Percentiles rank a stretch among this genome's conserved stretches.
Evolutionary conservation across 768 basidiomycete species (phyloP).

Genomic region (Mycena haematopus): DNA sequence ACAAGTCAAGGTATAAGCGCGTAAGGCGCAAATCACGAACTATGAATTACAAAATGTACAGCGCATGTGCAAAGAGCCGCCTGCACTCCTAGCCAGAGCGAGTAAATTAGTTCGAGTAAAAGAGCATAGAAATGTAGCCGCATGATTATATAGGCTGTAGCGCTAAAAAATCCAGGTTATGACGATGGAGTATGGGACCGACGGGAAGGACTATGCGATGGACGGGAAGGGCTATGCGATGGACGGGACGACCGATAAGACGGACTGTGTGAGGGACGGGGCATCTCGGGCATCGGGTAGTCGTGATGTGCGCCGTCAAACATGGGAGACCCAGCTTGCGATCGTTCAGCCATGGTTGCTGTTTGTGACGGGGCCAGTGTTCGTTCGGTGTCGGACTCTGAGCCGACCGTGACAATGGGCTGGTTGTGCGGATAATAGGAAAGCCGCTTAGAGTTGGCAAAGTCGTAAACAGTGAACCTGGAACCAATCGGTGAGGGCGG

Average conservation of each 20-base stretch:
- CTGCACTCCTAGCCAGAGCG: slow-evolving; percentile 18
- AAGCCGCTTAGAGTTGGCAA: slow-evolving; percentile 68
- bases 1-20: background rate
- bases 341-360: slow-evolving; percentile 55
- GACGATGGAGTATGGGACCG: slow-evolving; percentile 15
- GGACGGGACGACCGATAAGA: slow-evolving; percentile 10
- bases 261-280: slow-evolving; percentile 22
- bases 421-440: slow-evolving; percentile 92
- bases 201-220: slow-evolving; percentile 13
- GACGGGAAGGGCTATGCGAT: slow-evolving; percentile 17
- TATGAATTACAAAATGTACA: slow-evolving; percentile 25
- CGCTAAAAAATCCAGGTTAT: slow-evolving; percentile 7
- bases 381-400: slow-evolving; percentile 50
- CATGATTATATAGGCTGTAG: slow-evolving; percentile 27
- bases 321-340: slow-evolving; percentile 52
- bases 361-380: slow-evolving; percentile 51
- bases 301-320: slow-evolving; percentile 42
- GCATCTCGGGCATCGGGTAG: slow-evolving; percentile 28
- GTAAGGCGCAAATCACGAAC: background rate
- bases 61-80: slow-evolving; percentile 11
- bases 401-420: slow-evolving; percentile 52
- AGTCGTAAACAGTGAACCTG: slow-evolving; percentile 93
- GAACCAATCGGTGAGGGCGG: slow-evolving; percentile 19
- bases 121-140: slow-evolving; percentile 6
- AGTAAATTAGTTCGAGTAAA: slow-evolving; percentile 20